Evolutionary conservation across 192 early-diverging fungal genomes (phyloP).

Genomic region (Backusella parvicylindrica): DNA sequence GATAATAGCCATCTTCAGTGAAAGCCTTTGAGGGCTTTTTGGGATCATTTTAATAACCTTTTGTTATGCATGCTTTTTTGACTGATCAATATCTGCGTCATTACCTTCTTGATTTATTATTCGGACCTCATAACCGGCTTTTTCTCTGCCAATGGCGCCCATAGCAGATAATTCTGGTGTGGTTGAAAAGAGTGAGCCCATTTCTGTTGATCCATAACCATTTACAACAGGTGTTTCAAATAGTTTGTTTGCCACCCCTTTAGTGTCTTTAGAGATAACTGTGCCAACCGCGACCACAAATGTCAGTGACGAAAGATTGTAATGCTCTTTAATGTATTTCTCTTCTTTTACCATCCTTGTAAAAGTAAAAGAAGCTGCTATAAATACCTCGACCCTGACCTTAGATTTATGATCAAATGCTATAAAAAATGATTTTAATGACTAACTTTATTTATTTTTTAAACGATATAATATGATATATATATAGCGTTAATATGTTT

Average conservation of each 20-base stretch:
- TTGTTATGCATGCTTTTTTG: conserved; percentile 71
- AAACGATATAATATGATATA: background rate
- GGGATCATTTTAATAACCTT: conserved; percentile 68
- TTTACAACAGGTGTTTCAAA: background rate
- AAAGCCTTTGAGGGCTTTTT: conserved; percentile 61
- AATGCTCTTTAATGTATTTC: too few relatives aligned
- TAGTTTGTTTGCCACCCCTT: background rate
- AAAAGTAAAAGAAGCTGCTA: too few relatives aligned
- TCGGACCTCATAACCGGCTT: background rate
- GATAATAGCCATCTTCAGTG: conserved; percentile 64
- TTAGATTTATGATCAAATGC: too few relatives aligned
- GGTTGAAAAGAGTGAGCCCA: background rate
- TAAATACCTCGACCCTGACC: too few relatives aligned
- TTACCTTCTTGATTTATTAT: background rate
- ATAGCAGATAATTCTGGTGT: background rate
- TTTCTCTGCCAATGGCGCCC: background rate
- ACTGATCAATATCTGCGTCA: conserved; percentile 29
- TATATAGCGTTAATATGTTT: background rate
- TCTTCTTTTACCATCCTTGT: too few relatives aligned
- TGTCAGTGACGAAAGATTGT: background rate
- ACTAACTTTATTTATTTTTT: background rate
- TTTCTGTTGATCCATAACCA: background rate
- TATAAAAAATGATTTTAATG: background rate
- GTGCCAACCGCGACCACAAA: background rate
- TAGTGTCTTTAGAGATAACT: background rate